phyloP scores from a whole-genome alignment of 1,284 basidiomycete genomes.

The Serendipita sp. region DNA sequence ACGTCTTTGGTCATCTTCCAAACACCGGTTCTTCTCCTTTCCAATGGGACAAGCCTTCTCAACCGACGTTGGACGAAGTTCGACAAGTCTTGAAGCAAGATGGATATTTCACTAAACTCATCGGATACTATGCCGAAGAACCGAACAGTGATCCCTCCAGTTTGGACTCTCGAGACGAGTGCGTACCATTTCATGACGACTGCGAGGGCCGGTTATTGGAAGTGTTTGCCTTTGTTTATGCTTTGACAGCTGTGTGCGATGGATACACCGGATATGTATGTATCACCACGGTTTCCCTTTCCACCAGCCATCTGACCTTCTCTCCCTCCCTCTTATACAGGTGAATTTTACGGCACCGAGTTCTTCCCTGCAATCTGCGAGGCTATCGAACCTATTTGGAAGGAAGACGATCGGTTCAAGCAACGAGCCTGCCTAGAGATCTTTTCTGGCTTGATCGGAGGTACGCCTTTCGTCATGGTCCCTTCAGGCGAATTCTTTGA shows the following conservation, averaged over 20 bases:
- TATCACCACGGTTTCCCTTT: too few species aligned
- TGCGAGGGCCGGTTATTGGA: background rate
- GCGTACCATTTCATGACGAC: slow-evolving; percentile 8
- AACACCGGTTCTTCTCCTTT: slow-evolving; percentile 35
- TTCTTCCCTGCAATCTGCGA: slow-evolving; percentile 1
- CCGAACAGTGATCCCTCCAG: slow-evolving; percentile 24
- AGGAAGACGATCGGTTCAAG: slow-evolving; percentile 73
- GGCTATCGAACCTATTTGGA: slow-evolving; percentile 44
- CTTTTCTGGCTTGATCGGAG: slow-evolving; percentile 58
- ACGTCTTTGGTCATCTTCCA: slow-evolving; percentile 44
- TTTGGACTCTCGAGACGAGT: background rate
- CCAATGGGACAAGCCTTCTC: slow-evolving; percentile 52
- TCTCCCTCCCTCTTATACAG: too few species aligned
- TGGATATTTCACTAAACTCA: slow-evolving; percentile 48
- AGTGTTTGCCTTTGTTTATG: background rate
- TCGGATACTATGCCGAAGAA: slow-evolving; percentile 59
- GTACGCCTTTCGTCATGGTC: slow-evolving; percentile 22
- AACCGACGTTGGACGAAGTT: slow-evolving; percentile 46
- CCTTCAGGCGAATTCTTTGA: background rate
- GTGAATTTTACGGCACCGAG: background rate
- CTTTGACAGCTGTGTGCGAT: background rate
- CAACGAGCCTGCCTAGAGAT: slow-evolving; percentile 86
- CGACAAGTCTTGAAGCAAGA: slow-evolving; percentile 32
- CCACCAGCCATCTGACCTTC: too few species aligned
- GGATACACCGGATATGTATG: background rate